Conservation (phyloP, 257 asterid species). For the Capsicum rhomboideum region DNA sequence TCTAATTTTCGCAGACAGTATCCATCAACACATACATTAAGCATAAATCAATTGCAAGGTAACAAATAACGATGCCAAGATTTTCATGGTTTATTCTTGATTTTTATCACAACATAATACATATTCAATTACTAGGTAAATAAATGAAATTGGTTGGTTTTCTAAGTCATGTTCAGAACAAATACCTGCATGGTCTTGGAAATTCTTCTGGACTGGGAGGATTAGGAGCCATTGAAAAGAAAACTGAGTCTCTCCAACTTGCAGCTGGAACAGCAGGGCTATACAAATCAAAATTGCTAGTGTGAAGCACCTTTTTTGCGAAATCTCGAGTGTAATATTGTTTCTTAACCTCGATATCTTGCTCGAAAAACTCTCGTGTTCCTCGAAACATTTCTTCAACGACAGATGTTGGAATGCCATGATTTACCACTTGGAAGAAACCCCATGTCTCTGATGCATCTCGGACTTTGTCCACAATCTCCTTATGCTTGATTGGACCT, state of each 20-base stretch:
- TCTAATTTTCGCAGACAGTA: not conserved
- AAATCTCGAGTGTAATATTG: slow-evolving; percentile 46
- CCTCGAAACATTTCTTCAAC: slow-evolving; percentile 53
- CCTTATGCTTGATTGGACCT: slow-evolving; percentile 10
- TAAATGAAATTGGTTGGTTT: not conserved
- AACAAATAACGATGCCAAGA: not conserved
- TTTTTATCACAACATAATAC: not conserved
- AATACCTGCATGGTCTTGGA: not conserved
- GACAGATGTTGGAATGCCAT: slow-evolving; percentile 38
- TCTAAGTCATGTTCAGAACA: not conserved
- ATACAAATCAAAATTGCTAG: not conserved
- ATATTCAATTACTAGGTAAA: not conserved
- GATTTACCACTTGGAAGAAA: slow-evolving; percentile 60
- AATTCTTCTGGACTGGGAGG: not conserved
- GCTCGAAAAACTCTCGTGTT: slow-evolving; percentile 41
- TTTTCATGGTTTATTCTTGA: not conserved
- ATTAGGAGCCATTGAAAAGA: not conserved
- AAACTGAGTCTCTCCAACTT: not conserved
- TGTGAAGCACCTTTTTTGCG: slow-evolving; percentile 4
- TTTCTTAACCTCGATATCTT: slow-evolving; percentile 42
- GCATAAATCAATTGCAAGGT: not conserved
- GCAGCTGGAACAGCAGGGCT: not conserved
- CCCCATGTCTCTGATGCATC: slow-evolving; percentile 46
- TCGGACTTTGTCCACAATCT: slow-evolving; percentile 26
- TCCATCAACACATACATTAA: not conserved